Base-by-base conservation (phyloP, 345 rosid genomes). In the Eutrema heterophyllum region DNA sequence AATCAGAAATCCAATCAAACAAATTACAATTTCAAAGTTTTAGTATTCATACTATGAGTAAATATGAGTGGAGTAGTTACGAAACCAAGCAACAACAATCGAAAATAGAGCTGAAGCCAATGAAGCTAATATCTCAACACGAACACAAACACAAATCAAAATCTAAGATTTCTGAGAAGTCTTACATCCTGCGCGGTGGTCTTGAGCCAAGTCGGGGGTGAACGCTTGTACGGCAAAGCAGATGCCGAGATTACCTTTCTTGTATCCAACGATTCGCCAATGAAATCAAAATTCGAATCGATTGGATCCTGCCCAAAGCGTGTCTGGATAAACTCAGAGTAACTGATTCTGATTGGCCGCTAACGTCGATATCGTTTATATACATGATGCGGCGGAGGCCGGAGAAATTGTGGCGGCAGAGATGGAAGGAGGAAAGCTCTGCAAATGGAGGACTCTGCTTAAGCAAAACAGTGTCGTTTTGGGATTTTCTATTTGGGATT, bases 241-340 rank as follows among this genome's bases (percentile, higher is more conserved):
- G 97, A 89, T 49, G 97, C 89, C 0, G 97, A 91, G 55, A 91
- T 89, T 75, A 96, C 96, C 88, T 91, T 91, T 24, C 90, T 86
- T n/a, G 75, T 16, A 9, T 65, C 68, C 2, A 69, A 68, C 7
- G 81, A 51, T 63, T 53, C 76, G 6, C 39, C 64, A 52, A 73
- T 77, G 79, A 49, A n/a, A 24, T 38, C 77, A 67, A 48, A 11
- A 40, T 59, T 68, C 38, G 71, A 64, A 18, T 83, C 81, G 61
- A 80, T 90, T 0, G 88, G 93, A 15, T 81, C 71, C 39, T 90
- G 86, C 92, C 97, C 9, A 14, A 26, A 60, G 70, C 38, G 51
- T 55, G 85, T n/a, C 63, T 82, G 29, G 81, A 76, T 53, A 82
- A 76, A 75, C 45, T 92, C 68, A 80, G n/a, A n/a, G n/a, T n/a